Percentiles rank a stretch among this genome's conserved stretches.
Conservation (phyloP, 768 basidiomycete genomes). For the Austroboletus eburneus region DNA sequence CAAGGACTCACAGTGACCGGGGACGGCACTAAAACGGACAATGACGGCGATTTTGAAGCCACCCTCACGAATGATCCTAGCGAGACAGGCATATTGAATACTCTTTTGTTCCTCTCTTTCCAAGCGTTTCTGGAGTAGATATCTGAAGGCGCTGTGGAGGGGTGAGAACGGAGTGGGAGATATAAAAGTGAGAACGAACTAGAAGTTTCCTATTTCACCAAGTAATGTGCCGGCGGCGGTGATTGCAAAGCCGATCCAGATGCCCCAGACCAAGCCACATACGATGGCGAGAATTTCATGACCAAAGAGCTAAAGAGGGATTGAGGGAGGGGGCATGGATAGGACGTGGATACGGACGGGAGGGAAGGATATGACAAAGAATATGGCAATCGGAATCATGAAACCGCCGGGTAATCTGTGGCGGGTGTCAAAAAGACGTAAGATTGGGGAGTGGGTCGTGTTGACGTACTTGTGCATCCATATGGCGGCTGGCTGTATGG, state of each 20-base stretch:
- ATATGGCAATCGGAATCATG: constrained; percentile 73
- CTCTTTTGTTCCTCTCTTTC: constrained; percentile 64
- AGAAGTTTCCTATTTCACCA: constrained; percentile 86
- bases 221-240: constrained; percentile 79
- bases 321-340: constrained; percentile 5
- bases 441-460: neutral
- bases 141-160: constrained; percentile 68
- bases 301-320: constrained; percentile 63
- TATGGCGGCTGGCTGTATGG: constrained; percentile 42
- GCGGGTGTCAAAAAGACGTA: neutral
- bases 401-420: constrained; percentile 55
- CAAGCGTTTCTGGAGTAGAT: constrained; percentile 68
- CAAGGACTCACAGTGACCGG: constrained; percentile 67
- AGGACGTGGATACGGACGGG: constrained; percentile 44
- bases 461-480: constrained; percentile 40
- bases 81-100: constrained; percentile 57
- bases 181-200: constrained; percentile 48
- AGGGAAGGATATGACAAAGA: constrained; percentile 85
- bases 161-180: constrained; percentile 10
- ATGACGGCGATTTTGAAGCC: constrained; percentile 83
- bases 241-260: constrained; percentile 84
- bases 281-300: constrained; percentile 89
- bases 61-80: constrained; percentile 74
- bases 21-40: constrained; percentile 76
- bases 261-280: constrained; percentile 88